Evolutionary conservation across 371 early-diverging fungal species (phyloP).

Genomic region (Syncephalastrum contaminatum): DNA sequence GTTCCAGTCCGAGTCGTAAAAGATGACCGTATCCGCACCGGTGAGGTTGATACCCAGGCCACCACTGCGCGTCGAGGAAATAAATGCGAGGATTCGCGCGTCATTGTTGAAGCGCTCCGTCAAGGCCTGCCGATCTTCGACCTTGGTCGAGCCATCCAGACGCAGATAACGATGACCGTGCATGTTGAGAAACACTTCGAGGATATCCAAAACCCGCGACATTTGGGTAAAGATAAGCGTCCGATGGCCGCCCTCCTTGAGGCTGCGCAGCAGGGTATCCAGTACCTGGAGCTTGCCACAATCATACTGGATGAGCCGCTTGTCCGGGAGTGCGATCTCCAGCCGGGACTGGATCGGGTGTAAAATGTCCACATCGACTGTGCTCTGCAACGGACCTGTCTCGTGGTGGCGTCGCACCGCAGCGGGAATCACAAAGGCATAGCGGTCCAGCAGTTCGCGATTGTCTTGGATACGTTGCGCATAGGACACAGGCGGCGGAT

Average conservation of each 20-base stretch:
- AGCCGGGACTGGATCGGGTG: conserved; percentile 61
- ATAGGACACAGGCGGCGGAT: not conserved
- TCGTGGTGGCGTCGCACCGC: conserved; percentile 22
- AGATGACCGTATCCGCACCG: conserved; percentile 94
- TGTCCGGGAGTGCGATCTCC: conserved; percentile 82
- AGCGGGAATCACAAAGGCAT: conserved; percentile 71
- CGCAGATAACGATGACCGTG: conserved; percentile 87
- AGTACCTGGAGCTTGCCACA: conserved; percentile 88
- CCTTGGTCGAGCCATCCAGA: conserved; percentile 84
- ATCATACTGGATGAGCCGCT: conserved; percentile 82
- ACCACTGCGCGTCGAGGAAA: conserved; percentile 92
- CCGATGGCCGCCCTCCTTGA: conserved; percentile 80
- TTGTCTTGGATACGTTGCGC: conserved; percentile 38
- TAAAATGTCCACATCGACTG: conserved; percentile 42
- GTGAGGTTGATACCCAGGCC: conserved; percentile 98
- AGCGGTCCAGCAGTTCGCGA: conserved; percentile 53
- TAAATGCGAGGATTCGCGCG: conserved; percentile 80
- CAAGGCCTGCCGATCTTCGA: conserved; percentile 81
- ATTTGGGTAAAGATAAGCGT: conserved; percentile 98
- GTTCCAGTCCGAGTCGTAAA: conserved; percentile 97
- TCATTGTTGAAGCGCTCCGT: conserved; percentile 90
- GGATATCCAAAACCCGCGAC: conserved; percentile 96
- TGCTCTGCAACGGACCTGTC: conserved; percentile 9
- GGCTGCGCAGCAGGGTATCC: conserved; percentile 72
- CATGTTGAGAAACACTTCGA: conserved; percentile 92